Percentiles rank a stretch among this genome's conserved stretches.
Conservation (phyloP, 2,329 filamentous ascomycete species). For the Fonsecaea pugnacius region DNA sequence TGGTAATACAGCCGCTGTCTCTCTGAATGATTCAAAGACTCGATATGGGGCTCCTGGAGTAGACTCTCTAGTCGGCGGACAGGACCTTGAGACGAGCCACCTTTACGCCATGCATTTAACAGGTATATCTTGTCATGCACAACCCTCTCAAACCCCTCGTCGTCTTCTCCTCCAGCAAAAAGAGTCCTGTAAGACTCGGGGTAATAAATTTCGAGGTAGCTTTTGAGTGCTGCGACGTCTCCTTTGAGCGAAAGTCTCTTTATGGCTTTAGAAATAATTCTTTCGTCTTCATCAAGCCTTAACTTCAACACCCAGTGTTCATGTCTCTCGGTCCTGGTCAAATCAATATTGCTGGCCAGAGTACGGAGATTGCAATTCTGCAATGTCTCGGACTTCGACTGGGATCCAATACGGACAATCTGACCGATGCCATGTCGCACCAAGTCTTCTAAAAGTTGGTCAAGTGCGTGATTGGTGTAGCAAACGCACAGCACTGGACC, state of each 20-base stretch:
- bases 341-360: conserved; percentile 40
- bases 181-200: conserved; percentile 26
- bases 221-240: conserved; percentile 25
- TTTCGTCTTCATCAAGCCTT: conserved; percentile 39
- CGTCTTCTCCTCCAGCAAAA: conserved; percentile 27
- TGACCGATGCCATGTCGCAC: conserved; percentile 46
- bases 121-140: neutral
- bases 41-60: neutral
- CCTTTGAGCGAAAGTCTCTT: conserved; percentile 9
- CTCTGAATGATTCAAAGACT: neutral
- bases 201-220: conserved; percentile 33
- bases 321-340: conserved; percentile 49
- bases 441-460: conserved; percentile 65
- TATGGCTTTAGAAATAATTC: conserved; percentile 9
- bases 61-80: neutral
- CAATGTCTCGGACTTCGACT: conserved; percentile 60
- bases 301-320: conserved; percentile 36
- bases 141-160: conserved; percentile 35
- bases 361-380: conserved; percentile 56
- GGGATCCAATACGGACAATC: conserved; percentile 66
- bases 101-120: conserved; percentile 10
- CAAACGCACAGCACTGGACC: conserved; percentile 56
- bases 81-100: neutral
- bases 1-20: conserved; percentile 7
- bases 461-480: conserved; percentile 60